A percentile compares a stretch with the other conserved stretches of the same genome.
Conservation (phyloP, 805 yeast species). For the Scheffersomyces amazonensis region DNA sequence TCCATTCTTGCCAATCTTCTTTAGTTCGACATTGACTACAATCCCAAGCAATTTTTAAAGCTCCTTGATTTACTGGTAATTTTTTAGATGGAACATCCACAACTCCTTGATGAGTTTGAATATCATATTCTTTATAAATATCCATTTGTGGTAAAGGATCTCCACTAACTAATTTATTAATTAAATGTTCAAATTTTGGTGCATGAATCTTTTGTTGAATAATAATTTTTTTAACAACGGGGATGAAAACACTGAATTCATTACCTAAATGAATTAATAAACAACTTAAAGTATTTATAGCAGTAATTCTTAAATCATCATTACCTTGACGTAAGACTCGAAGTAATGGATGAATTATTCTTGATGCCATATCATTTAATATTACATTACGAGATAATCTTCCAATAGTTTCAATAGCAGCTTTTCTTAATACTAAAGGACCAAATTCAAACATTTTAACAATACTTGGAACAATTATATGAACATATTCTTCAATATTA, state of each 20-base stretch:
- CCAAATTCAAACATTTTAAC: constrained; percentile 76
- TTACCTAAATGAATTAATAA: constrained; percentile 77
- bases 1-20: constrained; percentile 99
- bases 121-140: constrained; percentile 60
- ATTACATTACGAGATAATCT: constrained; percentile 70
- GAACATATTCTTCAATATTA: constrained; percentile 84
- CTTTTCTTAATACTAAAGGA: constrained; percentile 58
- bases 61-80: constrained; percentile 63
- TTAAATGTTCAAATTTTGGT: constrained; percentile 75
- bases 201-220: constrained; percentile 64
- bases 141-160: constrained; percentile 83
- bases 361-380: constrained; percentile 82
- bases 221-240: constrained; percentile 69
- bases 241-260: constrained; percentile 83
- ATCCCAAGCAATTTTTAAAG: constrained; percentile 85
- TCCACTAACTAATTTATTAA: constrained; percentile 70
- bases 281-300: constrained; percentile 78
- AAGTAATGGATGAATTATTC: constrained; percentile 83
- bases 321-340: constrained; percentile 54
- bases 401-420: constrained; percentile 82
- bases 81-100: constrained; percentile 69
- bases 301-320: constrained; percentile 60
- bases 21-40: constrained; percentile 82
- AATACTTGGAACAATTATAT: constrained; percentile 81
- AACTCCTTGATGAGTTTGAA: constrained; percentile 43